Percentiles rank a stretch among this genome's conserved stretches.
Evolutionary conservation across 441 rosid genomes (phyloP).

Genomic region (Bocquillonia castaneifolia): DNA sequence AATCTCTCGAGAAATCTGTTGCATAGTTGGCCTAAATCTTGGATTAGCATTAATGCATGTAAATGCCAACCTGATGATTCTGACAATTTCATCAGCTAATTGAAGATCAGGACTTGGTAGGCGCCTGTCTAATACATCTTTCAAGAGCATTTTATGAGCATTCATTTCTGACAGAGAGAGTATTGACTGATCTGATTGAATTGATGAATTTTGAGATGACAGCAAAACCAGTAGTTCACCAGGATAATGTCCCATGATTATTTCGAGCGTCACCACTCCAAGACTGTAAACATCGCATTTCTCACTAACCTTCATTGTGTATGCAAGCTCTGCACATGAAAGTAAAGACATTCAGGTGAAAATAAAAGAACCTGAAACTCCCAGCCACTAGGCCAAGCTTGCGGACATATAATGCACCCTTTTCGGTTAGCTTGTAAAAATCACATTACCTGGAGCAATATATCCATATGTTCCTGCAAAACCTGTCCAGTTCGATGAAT

Average conservation of each 20-base stretch:
- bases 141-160: not conserved
- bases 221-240: constrained; percentile 19
- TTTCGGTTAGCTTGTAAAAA: too few relatives aligned
- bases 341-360: not conserved
- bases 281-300: constrained; percentile 32
- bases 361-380: not conserved
- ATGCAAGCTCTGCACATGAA: constrained; percentile 28
- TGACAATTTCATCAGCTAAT: constrained; percentile 19
- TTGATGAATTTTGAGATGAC: constrained; percentile 3
- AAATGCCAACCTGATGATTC: constrained; percentile 22
- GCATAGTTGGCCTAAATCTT: constrained; percentile 29
- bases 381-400: too few relatives aligned
- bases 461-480: constrained; percentile 34
- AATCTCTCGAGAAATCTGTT: constrained; percentile 19
- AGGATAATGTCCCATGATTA: constrained; percentile 29
- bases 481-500: constrained; percentile 18
- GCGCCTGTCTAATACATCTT: constrained; percentile 30
- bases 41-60: constrained; percentile 29
- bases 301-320: constrained; percentile 25
- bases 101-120: constrained; percentile 16
- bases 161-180: not conserved
- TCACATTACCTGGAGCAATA: constrained; percentile 32
- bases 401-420: too few relatives aligned
- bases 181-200: not conserved
- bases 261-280: constrained; percentile 31